Evolutionary conservation across 2,329 filamentous ascomycete species (phyloP), one percentile per base, ranked within the genome.

Genomic region (Passalora sequoiae): DNA sequence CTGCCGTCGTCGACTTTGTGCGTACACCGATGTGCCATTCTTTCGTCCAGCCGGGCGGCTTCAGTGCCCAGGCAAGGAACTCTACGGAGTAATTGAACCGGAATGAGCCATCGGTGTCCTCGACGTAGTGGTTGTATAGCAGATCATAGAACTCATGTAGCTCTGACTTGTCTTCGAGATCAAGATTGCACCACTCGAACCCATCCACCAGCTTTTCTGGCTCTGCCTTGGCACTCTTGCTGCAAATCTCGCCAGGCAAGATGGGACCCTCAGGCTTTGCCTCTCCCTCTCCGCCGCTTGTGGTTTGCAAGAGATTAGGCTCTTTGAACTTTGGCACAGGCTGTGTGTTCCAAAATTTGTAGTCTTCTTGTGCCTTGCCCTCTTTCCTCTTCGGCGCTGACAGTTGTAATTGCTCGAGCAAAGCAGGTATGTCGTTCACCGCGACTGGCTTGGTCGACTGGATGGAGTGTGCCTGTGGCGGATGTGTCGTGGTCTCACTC

Each of bases 311-410:
- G 29, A 62, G 50, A 53, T 62, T 59, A 13, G 58, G 56, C 45
- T 61, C 60, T 58, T 77, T 83, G 61, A 97, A 95, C 60, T 83
- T 83, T 38, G 86, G 86, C 46, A 98, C 92, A 1, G 92, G 92
- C 67, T 98, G 92, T 35, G 92, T 98, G 66, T 88, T 83, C 92
- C 92, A 98, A 72, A 98, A 98, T 69, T 94, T 96, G 76, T 97
- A 96, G 46, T 61, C 60, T 39, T 62, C 58, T 6, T 55, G 61
- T 17, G 58, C 53, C 40, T 64, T 64, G 45, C 60, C 60, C 44
- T 63, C 60, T 21, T 55, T 58, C 31, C 55, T 59, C 19, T 31
- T 31, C 7, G 41, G 43, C 20, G 52, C 44, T 6, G 51, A 47
- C 25, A 61, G 22, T 19, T 50, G 51, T 7, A 63, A 44, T 43